These are phyloP conservation scores for Vitis cinerea DNA, from an alignment of 164 flowering plant species.

Conservation along the genomic window DNA sequence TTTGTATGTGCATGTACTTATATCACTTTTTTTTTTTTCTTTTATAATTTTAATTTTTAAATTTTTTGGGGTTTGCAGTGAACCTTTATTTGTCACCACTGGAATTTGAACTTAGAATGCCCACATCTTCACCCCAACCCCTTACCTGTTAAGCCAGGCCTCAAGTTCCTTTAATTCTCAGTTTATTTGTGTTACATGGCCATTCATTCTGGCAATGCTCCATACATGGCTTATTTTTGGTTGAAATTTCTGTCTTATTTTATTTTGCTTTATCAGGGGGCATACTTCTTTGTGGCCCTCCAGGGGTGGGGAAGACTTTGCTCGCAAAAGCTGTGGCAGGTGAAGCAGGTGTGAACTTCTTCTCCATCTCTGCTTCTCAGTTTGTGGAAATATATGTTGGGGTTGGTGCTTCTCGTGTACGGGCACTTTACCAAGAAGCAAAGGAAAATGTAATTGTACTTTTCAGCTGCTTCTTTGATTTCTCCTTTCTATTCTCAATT, in stretches of 20 bases:
- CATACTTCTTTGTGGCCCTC: slow-evolving; percentile 96
- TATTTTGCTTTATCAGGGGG: slow-evolving; percentile 60
- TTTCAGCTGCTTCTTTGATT: slow-evolving; percentile 1
- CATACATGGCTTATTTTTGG: neutral
- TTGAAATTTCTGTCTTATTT: neutral
- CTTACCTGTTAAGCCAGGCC: too few species aligned
- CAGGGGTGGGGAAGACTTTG: slow-evolving; percentile 96
- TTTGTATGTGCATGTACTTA: too few species aligned
- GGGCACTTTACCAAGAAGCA: slow-evolving; percentile 94
- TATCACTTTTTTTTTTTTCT: too few species aligned
- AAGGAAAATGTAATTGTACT: slow-evolving; percentile 64
- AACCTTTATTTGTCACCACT: too few species aligned
- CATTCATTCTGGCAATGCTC: neutral
- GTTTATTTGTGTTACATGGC: neutral
- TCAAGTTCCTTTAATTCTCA: neutral
- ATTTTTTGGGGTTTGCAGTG: too few species aligned
- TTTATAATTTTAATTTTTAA: too few species aligned
- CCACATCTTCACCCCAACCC: too few species aligned
- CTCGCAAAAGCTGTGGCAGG: slow-evolving; percentile 98
- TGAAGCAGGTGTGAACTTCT: slow-evolving; percentile 98
- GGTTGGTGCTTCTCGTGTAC: slow-evolving; percentile 97
- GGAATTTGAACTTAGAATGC: too few species aligned
- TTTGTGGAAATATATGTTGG: slow-evolving; percentile 99
- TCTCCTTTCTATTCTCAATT: neutral
- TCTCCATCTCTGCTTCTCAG: slow-evolving; percentile 97